Conservation (phyloP, 2,329 filamentous ascomycete genomes). For the Byssochlamys sp. region DNA sequence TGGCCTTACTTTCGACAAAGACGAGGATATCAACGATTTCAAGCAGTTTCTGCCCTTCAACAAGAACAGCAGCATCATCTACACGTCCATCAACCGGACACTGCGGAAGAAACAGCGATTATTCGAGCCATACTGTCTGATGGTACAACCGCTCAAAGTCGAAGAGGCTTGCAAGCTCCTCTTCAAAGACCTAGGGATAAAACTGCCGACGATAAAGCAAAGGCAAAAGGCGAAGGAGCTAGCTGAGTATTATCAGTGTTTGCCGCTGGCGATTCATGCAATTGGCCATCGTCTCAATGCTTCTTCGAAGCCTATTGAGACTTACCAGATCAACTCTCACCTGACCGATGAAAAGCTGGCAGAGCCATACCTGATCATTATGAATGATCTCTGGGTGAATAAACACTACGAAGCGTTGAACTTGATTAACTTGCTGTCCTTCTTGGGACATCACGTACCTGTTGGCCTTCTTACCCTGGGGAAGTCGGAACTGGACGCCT, state of each 20-base stretch:
- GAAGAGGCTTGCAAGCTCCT: slow-evolving; percentile 53
- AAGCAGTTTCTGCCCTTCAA: slow-evolving; percentile 56
- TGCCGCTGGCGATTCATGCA: slow-evolving; percentile 60
- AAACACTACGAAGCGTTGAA: slow-evolving; percentile 49
- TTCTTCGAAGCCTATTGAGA: slow-evolving; percentile 52
- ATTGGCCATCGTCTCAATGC: slow-evolving; percentile 54
- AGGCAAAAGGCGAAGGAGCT: slow-evolving; percentile 50
- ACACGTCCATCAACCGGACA: slow-evolving; percentile 57
- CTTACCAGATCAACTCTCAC: slow-evolving; percentile 49
- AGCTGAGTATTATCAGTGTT: slow-evolving; percentile 53
- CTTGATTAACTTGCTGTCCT: slow-evolving; percentile 55
- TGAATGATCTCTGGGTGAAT: slow-evolving; percentile 35
- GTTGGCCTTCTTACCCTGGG: slow-evolving; percentile 57
- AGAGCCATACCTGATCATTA: slow-evolving; percentile 38
- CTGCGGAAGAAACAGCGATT: slow-evolving; percentile 46
- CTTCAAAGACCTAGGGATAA: slow-evolving; percentile 53
- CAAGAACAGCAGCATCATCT: slow-evolving; percentile 55
- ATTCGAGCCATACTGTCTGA: slow-evolving; percentile 51
- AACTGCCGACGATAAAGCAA: slow-evolving; percentile 47
- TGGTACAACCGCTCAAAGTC: slow-evolving; percentile 45
- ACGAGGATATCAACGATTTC: slow-evolving; percentile 42
- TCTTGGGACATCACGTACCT: slow-evolving; percentile 56
- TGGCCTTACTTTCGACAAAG: slow-evolving; percentile 53
- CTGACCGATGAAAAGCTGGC: slow-evolving; percentile 47
- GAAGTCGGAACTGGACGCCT: slow-evolving; percentile 21